phyloP scores from a whole-genome alignment of 352 stramenopile species.

The Globisporangium orthogonon region DNA sequence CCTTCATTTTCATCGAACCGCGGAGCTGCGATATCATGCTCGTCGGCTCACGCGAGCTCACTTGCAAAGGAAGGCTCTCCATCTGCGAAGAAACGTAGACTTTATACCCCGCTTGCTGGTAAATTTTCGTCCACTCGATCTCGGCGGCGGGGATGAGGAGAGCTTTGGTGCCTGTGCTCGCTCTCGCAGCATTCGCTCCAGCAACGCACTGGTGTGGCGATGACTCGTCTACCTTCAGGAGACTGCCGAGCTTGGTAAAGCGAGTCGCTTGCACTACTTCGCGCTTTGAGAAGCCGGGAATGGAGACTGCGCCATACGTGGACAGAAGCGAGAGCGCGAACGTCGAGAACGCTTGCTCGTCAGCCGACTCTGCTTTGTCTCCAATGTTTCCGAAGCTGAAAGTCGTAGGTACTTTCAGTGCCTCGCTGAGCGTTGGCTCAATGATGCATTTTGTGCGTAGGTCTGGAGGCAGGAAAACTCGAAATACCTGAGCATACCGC shows the following conservation, averaged over 20 bases:
- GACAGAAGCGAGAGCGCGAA: slow-evolving; percentile 24
- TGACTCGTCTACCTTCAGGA: slow-evolving; percentile 1
- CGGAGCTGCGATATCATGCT: slow-evolving; percentile 17
- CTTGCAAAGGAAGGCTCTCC: background rate
- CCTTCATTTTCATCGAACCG: slow-evolving; percentile 16
- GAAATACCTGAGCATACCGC: slow-evolving; percentile 10
- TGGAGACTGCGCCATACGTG: slow-evolving; percentile 22
- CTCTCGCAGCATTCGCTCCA: background rate
- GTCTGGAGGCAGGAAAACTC: slow-evolving; percentile 11
- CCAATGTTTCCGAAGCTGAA: background rate
- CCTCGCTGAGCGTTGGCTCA: background rate
- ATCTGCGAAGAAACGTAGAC: slow-evolving; percentile 8
- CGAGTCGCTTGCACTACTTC: slow-evolving; percentile 26
- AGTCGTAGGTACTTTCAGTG: background rate
- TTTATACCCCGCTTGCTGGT: slow-evolving; percentile 6
- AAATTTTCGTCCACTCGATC: slow-evolving; percentile 8
- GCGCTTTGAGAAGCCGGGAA: slow-evolving; percentile 24
- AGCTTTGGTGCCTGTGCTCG: slow-evolving; percentile 10
- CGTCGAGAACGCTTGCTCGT: slow-evolving; percentile 20
- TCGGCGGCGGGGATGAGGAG: slow-evolving; percentile 11
- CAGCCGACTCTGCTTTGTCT: background rate
- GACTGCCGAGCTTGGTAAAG: slow-evolving; percentile 20
- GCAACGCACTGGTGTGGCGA: background rate
- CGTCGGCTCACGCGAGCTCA: too few species aligned
- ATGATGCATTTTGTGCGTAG: slow-evolving; percentile 8